Evolutionary conservation across 2,329 filamentous ascomycete species (phyloP).

Genomic region (Phaeosphaeria sp.): DNA sequence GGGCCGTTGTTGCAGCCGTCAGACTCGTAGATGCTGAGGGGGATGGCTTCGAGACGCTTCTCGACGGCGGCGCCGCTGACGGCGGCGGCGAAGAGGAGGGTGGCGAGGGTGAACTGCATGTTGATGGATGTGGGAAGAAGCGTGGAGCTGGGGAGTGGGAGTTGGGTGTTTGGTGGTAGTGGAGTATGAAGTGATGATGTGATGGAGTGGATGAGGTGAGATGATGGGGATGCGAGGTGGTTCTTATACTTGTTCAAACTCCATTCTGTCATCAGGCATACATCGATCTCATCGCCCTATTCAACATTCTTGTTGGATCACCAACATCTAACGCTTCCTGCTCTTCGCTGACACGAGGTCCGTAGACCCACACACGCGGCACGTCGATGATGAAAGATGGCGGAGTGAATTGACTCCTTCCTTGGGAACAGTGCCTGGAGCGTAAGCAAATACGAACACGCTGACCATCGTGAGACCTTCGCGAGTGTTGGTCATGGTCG

Average conservation of each 20-base stretch:
- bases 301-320: background rate
- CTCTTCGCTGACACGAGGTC: background rate
- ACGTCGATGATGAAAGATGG: background rate
- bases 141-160: background rate
- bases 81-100: constrained; percentile 14
- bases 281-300: background rate
- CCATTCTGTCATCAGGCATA: background rate
- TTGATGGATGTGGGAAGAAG: constrained; percentile 3
- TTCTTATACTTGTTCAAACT: background rate
- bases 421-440: background rate
- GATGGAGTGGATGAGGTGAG: constrained; percentile 7
- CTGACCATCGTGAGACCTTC: background rate
- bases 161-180: background rate
- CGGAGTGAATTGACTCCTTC: background rate
- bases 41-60: constrained; percentile 15
- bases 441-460: background rate
- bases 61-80: constrained; percentile 13
- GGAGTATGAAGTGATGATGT: constrained; percentile 3
- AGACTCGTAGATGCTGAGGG: constrained; percentile 18
- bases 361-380: background rate
- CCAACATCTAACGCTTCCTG: background rate
- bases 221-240: background rate
- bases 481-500: background rate
- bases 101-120: constrained; percentile 14
- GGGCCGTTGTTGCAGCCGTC: constrained; percentile 13